A percentile compares a stretch with the other conserved stretches of the same genome.
Conservation (phyloP, 164 flowering plant species). For the Kingdonia uniflora region DNA sequence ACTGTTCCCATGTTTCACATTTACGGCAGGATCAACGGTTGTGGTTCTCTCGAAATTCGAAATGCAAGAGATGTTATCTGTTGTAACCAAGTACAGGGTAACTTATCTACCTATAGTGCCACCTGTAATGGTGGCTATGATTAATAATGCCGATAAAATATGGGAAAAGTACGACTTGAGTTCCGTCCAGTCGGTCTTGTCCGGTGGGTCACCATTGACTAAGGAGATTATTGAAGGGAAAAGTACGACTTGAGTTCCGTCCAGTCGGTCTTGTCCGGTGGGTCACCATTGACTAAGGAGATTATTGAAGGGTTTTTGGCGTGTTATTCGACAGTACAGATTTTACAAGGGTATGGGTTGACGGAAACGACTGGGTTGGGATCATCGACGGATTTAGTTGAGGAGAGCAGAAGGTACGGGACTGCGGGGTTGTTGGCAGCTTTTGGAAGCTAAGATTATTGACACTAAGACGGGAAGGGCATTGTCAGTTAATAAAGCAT, state of each 20-base stretch:
- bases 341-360: conserved; percentile 81
- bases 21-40: conserved; percentile 66
- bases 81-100: conserved; percentile 32
- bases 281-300: conserved; percentile 82
- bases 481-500: conserved; percentile 48
- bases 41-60: conserved; percentile 52
- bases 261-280: conserved; percentile 48
- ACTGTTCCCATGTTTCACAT: conserved; percentile 95
- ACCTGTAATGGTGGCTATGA: conserved; percentile 30
- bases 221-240: conserved; percentile 76
- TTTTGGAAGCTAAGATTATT: conserved; percentile 66
- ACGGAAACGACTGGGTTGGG: conserved; percentile 90
- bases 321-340: conserved; percentile 50
- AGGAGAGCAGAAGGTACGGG: conserved; percentile 58
- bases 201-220: conserved; percentile 87
- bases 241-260: conserved; percentile 44
- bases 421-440: conserved; percentile 76
- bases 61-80: conserved; percentile 39
- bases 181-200: conserved; percentile 34
- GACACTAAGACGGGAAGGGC: conserved; percentile 56
- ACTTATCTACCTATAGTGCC: conserved; percentile 56
- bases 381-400: conserved; percentile 66
- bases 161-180: conserved; percentile 37
- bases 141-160: conserved; percentile 32
- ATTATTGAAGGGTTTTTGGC: conserved; percentile 64